A percentile compares a stretch with the other conserved stretches of the same genome.
Evolutionary conservation across 805 yeast species (phyloP).

Genomic region (Yamadazyma olivae): DNA sequence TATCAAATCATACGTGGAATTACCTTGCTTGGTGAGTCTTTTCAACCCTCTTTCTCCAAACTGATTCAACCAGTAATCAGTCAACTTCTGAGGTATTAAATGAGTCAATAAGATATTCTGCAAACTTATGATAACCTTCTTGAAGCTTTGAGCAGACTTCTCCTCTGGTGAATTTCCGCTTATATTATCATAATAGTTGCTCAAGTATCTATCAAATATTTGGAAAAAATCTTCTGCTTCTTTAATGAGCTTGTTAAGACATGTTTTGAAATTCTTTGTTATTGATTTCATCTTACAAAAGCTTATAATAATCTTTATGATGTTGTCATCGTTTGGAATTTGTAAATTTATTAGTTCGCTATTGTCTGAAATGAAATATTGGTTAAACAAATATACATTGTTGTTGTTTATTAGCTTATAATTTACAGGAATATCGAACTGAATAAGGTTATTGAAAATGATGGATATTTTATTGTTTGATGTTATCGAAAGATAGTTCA

Average conservation of each 20-base stretch:
- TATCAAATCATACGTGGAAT: conserved; percentile 47
- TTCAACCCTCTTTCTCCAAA: conserved; percentile 66
- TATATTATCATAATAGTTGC: conserved; percentile 29
- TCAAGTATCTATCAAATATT: conserved; percentile 29
- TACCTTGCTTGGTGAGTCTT: conserved; percentile 51
- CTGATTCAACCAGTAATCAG: conserved; percentile 61
- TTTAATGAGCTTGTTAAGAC: conserved; percentile 14
- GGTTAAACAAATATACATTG: conserved; percentile 9
- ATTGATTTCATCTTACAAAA: conserved; percentile 10
- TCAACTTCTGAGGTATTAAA: conserved; percentile 44
- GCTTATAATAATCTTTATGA: conserved; percentile 4
- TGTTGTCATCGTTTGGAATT: conserved; percentile 3
- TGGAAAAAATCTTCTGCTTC: conserved; percentile 24
- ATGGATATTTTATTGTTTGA: conserved; percentile 4
- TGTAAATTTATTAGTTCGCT: conserved; percentile 1
- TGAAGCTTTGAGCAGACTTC: not conserved
- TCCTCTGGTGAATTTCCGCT: conserved; percentile 5
- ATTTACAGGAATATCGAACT: conserved; percentile 2
- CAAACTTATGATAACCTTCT: conserved; percentile 18
- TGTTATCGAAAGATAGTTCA: conserved; percentile 8
- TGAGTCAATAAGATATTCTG: conserved; percentile 54
- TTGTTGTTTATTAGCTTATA: conserved; percentile 3
- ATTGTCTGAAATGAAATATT: conserved; percentile 7
- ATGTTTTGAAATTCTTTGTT: conserved; percentile 12
- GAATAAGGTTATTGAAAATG: conserved; percentile 10